Evolutionary conservation across 192 early-diverging fungal species (phyloP).

Genomic region (Rhizophagus prolifer): DNA sequence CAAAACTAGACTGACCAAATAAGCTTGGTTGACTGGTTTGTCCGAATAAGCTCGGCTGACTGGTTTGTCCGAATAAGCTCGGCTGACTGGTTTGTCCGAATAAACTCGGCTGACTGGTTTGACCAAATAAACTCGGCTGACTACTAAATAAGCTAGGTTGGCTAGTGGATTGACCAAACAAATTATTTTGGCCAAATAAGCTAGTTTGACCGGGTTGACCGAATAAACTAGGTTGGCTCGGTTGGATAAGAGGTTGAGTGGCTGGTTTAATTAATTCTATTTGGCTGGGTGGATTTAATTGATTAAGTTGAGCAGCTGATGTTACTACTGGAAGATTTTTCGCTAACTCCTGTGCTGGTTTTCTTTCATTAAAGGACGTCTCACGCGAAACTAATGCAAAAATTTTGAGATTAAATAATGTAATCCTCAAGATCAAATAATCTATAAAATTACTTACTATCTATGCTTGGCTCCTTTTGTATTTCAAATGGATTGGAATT

Average conservation of each 20-base stretch:
- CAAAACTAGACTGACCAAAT: too few species aligned
- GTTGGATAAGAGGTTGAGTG: background rate
- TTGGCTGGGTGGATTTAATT: background rate
- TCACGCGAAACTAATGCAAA: background rate
- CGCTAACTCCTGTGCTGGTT: background rate
- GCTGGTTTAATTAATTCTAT: background rate
- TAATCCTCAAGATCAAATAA: background rate
- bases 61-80: too few species aligned
- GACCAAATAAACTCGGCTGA: too few species aligned
- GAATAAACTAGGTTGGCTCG: background rate
- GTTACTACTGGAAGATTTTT: background rate
- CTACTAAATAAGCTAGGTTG: too few species aligned
- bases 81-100: too few species aligned
- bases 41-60: too few species aligned
- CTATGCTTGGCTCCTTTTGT: background rate
- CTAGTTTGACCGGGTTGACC: background rate
- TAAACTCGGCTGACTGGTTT: too few species aligned
- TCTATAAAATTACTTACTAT: background rate
- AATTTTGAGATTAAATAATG: background rate
- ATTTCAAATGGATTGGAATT: constrained; percentile 17
- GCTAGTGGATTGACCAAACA: too few species aligned
- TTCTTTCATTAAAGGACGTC: background rate
- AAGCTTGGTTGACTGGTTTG: too few species aligned
- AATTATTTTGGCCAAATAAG: too few species aligned
- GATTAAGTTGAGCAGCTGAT: background rate